These are phyloP conservation scores for Exophiala lecanii-corni DNA, from an alignment of 2,329 filamentous ascomycete species.

Conservation along the genomic window DNA sequence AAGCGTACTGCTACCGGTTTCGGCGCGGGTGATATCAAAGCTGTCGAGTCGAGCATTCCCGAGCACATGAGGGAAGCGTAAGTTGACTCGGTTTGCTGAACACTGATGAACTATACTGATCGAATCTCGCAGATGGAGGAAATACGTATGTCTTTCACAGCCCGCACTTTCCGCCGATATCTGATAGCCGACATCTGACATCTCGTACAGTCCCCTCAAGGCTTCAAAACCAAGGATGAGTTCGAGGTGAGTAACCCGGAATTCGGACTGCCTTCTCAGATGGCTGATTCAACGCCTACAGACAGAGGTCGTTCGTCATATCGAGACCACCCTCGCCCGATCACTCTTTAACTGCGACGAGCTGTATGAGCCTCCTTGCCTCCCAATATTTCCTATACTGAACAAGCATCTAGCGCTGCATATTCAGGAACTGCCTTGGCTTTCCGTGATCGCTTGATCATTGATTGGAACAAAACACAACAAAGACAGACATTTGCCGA, in stretches of 20 bases:
- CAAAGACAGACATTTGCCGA: conserved; percentile 89
- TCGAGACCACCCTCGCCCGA: conserved; percentile 92
- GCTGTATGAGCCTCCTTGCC: conserved; percentile 38
- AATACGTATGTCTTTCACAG: conserved; percentile 30
- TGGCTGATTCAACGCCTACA: conserved; percentile 35
- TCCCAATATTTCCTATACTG: neutral
- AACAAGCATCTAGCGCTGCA: conserved; percentile 55
- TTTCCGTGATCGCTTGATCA: conserved; percentile 85
- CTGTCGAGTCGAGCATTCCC: conserved; percentile 83
- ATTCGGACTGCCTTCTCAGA: neutral
- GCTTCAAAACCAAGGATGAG: conserved; percentile 73
- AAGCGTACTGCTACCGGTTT: conserved; percentile 96
- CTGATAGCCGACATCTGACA: conserved; percentile 11
- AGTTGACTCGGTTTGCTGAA: conserved; percentile 45
- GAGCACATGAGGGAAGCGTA: conserved; percentile 80
- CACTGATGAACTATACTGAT: conserved; percentile 15
- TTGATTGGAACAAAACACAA: conserved; percentile 97
- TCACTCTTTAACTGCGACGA: conserved; percentile 99
- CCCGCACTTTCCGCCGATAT: neutral
- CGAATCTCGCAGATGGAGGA: conserved; percentile 49
- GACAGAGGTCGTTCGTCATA: conserved; percentile 82
- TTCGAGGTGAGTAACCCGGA: conserved; percentile 55
- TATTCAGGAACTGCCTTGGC: conserved; percentile 89
- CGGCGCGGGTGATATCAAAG: conserved; percentile 85
- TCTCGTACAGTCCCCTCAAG: conserved; percentile 52